Conservation (phyloP, 208 protist genomes). For the Endotrypanum monterogeii region DNA sequence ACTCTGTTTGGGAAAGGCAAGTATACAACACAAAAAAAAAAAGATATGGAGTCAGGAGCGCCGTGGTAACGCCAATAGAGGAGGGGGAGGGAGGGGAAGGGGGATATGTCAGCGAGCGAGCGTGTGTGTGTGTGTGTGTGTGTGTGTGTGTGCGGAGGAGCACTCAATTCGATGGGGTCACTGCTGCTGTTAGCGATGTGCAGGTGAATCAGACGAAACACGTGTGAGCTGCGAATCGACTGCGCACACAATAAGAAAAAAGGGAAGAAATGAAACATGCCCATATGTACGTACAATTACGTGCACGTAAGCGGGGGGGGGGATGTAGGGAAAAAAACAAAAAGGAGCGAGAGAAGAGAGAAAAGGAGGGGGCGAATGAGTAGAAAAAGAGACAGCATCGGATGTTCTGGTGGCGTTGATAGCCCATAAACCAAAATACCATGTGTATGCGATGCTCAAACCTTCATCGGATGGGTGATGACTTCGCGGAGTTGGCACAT, state of each 20-base stretch:
- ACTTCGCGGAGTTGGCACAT: background rate
- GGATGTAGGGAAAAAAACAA: background rate
- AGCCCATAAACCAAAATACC: background rate
- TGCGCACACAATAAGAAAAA: background rate
- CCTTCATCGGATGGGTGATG: background rate
- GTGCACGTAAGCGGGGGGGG: no score
- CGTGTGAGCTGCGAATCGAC: background rate
- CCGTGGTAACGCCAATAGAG: background rate
- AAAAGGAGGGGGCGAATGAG: background rate
- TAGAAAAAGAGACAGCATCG: background rate
- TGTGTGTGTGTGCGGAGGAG: background rate
- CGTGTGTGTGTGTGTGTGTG: background rate
- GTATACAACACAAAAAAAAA: conserved; percentile 6
- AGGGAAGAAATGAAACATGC: background rate
- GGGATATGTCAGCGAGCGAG: background rate
- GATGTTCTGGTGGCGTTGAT: background rate
- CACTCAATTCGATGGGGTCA: background rate
- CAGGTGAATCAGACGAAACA: no score
- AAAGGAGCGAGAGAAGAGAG: background rate
- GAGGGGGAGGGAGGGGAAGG: background rate
- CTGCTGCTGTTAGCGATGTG: no score
- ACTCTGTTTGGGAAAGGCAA: no score
- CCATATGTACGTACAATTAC: background rate
- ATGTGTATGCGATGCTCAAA: background rate
- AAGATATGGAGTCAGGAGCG: background rate